A percentile compares a stretch with the other conserved stretches of the same genome.
These are phyloP conservation scores for Strobilomyces dryophilus DNA, from an alignment of 768 basidiomycete genomes.

Conservation along the genomic window DNA sequence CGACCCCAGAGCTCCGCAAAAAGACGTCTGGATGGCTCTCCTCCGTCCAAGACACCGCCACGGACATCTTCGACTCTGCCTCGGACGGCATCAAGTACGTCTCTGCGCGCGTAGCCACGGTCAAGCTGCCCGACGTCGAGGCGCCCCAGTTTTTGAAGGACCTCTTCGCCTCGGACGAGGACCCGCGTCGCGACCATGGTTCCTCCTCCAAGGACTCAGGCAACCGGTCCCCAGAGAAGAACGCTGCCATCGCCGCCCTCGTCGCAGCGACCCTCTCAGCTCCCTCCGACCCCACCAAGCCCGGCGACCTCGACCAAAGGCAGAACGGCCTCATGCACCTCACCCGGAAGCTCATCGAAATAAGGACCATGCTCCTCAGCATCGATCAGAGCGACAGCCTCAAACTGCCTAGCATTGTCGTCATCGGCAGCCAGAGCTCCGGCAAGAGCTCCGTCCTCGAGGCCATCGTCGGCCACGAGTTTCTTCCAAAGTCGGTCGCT, in stretches of 20 bases:
- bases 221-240: conserved; percentile 47
- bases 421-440: conserved; percentile 96
- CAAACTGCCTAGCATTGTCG: conserved; percentile 95
- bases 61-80: conserved; percentile 64
- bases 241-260: conserved; percentile 61
- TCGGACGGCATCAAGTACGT: conserved; percentile 63
- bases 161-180: conserved; percentile 38
- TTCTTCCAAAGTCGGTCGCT: conserved; percentile 88
- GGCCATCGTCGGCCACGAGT: conserved; percentile 96
- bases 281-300: conserved; percentile 50
- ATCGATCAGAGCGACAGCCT: conserved; percentile 95
- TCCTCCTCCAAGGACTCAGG: conserved; percentile 35
- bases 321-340: conserved; percentile 90
- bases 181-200: conserved; percentile 30
- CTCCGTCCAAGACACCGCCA: conserved; percentile 57
- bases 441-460: conserved; percentile 98
- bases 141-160: conserved; percentile 68
- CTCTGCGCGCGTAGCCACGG: conserved; percentile 53
- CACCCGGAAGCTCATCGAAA: conserved; percentile 94
- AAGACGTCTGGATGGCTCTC: conserved; percentile 64
- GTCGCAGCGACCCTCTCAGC: conserved; percentile 77
- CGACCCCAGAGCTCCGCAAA: conserved; percentile 61
- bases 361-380: conserved; percentile 88
- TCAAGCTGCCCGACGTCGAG: conserved; percentile 55
- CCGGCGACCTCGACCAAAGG: conserved; percentile 40